Evolutionary conservation across 2,329 filamentous ascomycete species (phyloP).

Genomic region (Aspergillus alliaceus): DNA sequence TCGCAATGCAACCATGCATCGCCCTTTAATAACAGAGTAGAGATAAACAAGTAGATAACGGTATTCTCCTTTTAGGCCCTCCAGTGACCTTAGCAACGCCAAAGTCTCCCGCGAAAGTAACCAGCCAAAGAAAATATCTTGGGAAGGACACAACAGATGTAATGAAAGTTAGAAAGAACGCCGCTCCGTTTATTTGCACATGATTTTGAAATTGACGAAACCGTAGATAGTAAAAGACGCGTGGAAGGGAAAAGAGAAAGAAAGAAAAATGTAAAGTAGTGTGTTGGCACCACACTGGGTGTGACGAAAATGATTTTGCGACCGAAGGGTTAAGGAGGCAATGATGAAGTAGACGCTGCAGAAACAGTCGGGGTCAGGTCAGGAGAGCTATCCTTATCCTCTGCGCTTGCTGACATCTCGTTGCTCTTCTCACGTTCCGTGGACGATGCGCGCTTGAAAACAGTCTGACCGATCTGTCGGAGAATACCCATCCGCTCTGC

Average conservation of each 20-base stretch:
- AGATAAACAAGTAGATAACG: slow-evolving; percentile 8
- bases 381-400: slow-evolving; percentile 37
- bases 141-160: slow-evolving; percentile 6
- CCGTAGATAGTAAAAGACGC: neutral
- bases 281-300: neutral
- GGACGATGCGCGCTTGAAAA: slow-evolving; percentile 45
- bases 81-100: slow-evolving; percentile 14
- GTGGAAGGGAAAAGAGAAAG: neutral
- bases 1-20: slow-evolving; percentile 8
- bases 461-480: slow-evolving; percentile 44
- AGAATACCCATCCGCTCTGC: slow-evolving; percentile 44
- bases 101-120: slow-evolving; percentile 10
- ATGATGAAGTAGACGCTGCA: slow-evolving; percentile 36
- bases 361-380: slow-evolving; percentile 37
- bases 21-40: slow-evolving; percentile 6
- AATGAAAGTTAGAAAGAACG: slow-evolving; percentile 17
- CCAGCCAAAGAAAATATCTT: neutral
- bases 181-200: slow-evolving; percentile 21
- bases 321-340: slow-evolving; percentile 13
- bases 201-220: slow-evolving; percentile 10
- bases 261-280: neutral
- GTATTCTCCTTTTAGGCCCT: slow-evolving; percentile 11
- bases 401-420: slow-evolving; percentile 27
- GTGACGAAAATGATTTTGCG: neutral
- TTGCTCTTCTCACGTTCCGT: slow-evolving; percentile 38